Percentiles rank a stretch among this genome's conserved stretches.
Evolutionary conservation across 192 early-diverging fungal genomes (phyloP).

Genomic region (Irineochytrium annulatum): DNA sequence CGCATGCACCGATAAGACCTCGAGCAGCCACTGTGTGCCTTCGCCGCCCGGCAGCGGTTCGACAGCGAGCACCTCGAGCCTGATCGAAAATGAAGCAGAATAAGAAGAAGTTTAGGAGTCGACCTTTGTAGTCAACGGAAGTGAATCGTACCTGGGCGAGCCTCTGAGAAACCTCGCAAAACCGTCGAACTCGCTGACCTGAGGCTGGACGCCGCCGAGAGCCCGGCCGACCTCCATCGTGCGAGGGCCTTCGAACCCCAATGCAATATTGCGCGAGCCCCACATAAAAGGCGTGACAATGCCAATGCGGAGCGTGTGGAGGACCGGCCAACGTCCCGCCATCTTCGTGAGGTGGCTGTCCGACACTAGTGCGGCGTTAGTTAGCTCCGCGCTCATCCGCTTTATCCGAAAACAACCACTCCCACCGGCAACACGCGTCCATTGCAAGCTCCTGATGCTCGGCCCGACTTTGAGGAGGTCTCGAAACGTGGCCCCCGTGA

Average conservation of each 20-base stretch:
- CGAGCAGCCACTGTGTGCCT: slow-evolving; percentile 5
- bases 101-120: slow-evolving; percentile 6
- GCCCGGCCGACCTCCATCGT: background rate
- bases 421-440: slow-evolving; percentile 8
- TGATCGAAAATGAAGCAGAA: background rate
- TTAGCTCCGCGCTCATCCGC: background rate
- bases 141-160: background rate
- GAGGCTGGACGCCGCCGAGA: slow-evolving; percentile 10
- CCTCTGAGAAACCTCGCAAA: background rate
- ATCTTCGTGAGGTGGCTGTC: too few relatives aligned
- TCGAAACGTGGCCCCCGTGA: slow-evolving; percentile 10
- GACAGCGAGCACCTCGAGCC: background rate
- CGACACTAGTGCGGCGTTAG: background rate
- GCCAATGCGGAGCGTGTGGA: slow-evolving; percentile 7
- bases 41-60: slow-evolving; percentile 8
- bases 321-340: slow-evolving; percentile 11
- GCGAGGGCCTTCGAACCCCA: background rate
- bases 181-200: too few relatives aligned
- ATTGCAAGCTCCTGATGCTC: background rate
- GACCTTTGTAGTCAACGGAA: background rate
- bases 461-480: slow-evolving; percentile 7
- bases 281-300: slow-evolving; percentile 19
- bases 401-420: background rate
- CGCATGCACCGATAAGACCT: slow-evolving; percentile 2
- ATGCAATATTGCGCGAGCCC: slow-evolving; percentile 4